Evolutionary conservation across 257 asterid genomes (phyloP).

Genomic region (Solanum paucissectum): DNA sequence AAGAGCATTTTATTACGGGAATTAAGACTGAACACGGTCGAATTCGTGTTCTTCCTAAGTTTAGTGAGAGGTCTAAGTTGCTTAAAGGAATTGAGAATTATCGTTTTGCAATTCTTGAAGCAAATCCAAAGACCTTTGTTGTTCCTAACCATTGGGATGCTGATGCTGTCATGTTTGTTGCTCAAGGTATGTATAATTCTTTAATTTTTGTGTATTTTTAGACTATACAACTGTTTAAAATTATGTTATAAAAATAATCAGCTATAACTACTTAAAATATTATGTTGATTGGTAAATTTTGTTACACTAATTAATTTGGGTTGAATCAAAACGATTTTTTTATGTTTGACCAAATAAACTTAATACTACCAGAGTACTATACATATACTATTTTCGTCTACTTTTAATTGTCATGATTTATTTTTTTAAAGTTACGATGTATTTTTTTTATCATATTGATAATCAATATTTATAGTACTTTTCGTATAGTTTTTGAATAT

Average conservation of each 20-base stretch:
- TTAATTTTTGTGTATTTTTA: not conserved
- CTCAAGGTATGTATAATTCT: conserved; percentile 26
- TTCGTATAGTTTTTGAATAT: no score
- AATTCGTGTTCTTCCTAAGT: conserved; percentile 41
- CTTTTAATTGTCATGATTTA: no score
- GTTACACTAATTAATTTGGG: no score
- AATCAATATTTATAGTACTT: no score
- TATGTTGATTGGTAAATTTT: no score
- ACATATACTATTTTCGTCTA: no score
- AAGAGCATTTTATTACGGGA: conserved; percentile 36
- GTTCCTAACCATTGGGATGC: conserved; percentile 68
- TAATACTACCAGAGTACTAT: no score
- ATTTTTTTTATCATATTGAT: no score
- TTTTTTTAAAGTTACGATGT: no score
- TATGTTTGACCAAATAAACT: no score
- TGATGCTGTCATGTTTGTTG: conserved; percentile 32
- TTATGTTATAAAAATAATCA: not conserved
- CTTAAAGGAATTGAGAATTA: conserved; percentile 50
- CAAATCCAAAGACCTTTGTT: conserved; percentile 53
- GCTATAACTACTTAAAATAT: no score
- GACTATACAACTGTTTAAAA: not conserved
- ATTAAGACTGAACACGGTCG: conserved; percentile 39
- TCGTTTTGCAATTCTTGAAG: conserved; percentile 42
- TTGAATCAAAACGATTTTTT: no score
- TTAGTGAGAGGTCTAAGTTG: conserved; percentile 44